A percentile compares a stretch with the other conserved stretches of the same genome.
Conservation (phyloP, 306 rosid genomes). For the Gastrolobium bilobum region DNA sequence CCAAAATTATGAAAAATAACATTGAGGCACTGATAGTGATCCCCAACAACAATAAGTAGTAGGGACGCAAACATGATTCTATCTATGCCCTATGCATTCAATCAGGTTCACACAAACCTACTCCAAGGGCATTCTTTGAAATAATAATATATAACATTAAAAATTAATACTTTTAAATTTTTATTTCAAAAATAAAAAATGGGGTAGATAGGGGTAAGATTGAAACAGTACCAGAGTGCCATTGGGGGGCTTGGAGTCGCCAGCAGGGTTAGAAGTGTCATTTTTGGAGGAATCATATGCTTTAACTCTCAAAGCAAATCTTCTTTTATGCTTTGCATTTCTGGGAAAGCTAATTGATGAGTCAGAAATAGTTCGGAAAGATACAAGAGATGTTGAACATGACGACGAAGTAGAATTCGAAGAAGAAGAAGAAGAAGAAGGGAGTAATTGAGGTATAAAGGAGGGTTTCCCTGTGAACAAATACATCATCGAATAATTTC, state of each 20-base stretch:
- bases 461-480: constrained; percentile 51
- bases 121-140: neutral
- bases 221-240: constrained; percentile 57
- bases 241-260: constrained; percentile 60
- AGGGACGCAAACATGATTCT: neutral
- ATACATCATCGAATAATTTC: constrained; percentile 43
- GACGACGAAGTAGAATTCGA: constrained; percentile 43
- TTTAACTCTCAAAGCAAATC: constrained; percentile 43
- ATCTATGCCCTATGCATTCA: neutral
- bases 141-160: neutral
- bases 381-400: constrained; percentile 30
- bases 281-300: constrained; percentile 55
- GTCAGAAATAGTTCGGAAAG: constrained; percentile 41
- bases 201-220: neutral
- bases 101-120: neutral
- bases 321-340: constrained; percentile 43
- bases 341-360: constrained; percentile 45
- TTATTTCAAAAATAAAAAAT: neutral
- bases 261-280: constrained; percentile 48
- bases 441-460: constrained; percentile 42
- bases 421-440: constrained; percentile 33
- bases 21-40: neutral
- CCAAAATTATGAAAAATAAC: constrained; percentile 9
- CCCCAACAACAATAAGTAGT: neutral
- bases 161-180: neutral